Evolutionary conservation across 2,329 filamentous ascomycete species (phyloP).

Genomic region (Malbranchea cinnamomea): DNA sequence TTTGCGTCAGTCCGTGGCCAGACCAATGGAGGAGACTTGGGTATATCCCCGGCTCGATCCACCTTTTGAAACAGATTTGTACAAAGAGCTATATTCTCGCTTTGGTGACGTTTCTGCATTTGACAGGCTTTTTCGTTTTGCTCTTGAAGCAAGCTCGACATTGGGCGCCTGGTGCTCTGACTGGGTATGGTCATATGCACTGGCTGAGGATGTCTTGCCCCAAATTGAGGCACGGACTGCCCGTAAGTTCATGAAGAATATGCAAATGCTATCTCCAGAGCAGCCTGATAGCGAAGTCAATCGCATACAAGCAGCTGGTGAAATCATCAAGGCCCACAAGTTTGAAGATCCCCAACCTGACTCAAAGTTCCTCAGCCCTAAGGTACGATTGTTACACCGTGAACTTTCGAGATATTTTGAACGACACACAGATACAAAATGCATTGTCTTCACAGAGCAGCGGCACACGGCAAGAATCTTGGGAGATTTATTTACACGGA

Average conservation of each 20-base stretch:
- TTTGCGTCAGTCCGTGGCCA: slow-evolving; percentile 43
- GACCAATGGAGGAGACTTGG: slow-evolving; percentile 44
- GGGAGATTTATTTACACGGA: slow-evolving; percentile 46
- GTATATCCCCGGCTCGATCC: slow-evolving; percentile 38
- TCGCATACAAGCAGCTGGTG: slow-evolving; percentile 43
- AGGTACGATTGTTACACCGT: slow-evolving; percentile 49
- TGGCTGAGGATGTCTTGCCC: slow-evolving; percentile 46
- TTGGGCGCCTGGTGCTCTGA: slow-evolving; percentile 80
- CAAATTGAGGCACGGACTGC: slow-evolving; percentile 42
- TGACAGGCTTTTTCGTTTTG: slow-evolving; percentile 42
- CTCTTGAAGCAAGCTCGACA: slow-evolving; percentile 45
- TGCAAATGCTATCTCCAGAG: slow-evolving; percentile 12
- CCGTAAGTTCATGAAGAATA: slow-evolving; percentile 6
- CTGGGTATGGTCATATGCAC: slow-evolving; percentile 57
- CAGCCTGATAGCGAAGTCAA: slow-evolving; percentile 38
- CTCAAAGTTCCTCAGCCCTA: slow-evolving; percentile 48
- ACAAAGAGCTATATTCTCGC: slow-evolving; percentile 37
- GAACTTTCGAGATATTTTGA: slow-evolving; percentile 51
- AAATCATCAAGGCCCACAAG: slow-evolving; percentile 38
- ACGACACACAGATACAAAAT: slow-evolving; percentile 43
- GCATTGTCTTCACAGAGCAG: slow-evolving; percentile 77
- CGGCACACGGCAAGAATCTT: slow-evolving; percentile 64
- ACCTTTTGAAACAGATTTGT: slow-evolving; percentile 50
- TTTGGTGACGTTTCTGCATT: slow-evolving; percentile 41
- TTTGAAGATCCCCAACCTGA: slow-evolving; percentile 26